phyloP scores from a whole-genome alignment of 371 early-diverging fungal species.

The Blastocladiella emersonii region DNA sequence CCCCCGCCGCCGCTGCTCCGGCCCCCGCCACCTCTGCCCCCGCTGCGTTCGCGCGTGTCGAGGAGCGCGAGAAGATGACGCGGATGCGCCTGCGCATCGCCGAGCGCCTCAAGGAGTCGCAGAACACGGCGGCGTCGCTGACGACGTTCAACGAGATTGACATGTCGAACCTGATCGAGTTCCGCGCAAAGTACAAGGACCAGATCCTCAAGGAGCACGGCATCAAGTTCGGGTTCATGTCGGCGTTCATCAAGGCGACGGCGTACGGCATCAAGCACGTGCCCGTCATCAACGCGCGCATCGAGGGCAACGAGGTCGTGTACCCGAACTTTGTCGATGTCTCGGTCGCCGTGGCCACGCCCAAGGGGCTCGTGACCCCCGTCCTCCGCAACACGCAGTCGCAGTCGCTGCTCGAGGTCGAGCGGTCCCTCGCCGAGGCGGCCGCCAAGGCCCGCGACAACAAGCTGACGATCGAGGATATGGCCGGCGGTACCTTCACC shows the following conservation, averaged over 20 bases:
- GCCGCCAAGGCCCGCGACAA: conserved; percentile 87
- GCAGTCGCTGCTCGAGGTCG: conserved; percentile 73
- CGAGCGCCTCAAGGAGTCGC: conserved; percentile 88
- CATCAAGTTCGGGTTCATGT: conserved; percentile 96
- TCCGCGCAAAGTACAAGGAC: conserved; percentile 88
- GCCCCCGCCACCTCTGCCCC: conserved; percentile 12
- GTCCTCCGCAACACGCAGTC: conserved; percentile 82
- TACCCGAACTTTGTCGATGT: conserved; percentile 90
- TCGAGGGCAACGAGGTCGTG: conserved; percentile 73
- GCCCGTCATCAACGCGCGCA: conserved; percentile 86
- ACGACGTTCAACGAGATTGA: conserved; percentile 98
- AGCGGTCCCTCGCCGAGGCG: conserved; percentile 74
- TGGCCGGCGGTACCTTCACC: conserved; percentile 96
- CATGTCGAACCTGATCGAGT: conserved; percentile 80
- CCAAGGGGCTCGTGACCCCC: conserved; percentile 95
- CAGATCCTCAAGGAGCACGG: conserved; percentile 82
- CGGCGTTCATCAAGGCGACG: conserved; percentile 86
- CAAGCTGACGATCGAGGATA: conserved; percentile 88
- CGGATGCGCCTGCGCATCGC: conserved; percentile 92
- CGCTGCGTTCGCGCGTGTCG: conserved; percentile 20
- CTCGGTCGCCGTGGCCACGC: conserved; percentile 92
- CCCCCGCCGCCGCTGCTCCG: conserved; percentile 11
- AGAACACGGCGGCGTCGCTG: conserved; percentile 88
- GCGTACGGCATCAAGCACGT: conserved; percentile 67
- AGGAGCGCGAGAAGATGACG: conserved; percentile 83